Evolutionary conservation across 371 early-diverging fungal species (phyloP), one percentile per base, ranked within the genome.

Genomic region (Circinella umbellata): DNA sequence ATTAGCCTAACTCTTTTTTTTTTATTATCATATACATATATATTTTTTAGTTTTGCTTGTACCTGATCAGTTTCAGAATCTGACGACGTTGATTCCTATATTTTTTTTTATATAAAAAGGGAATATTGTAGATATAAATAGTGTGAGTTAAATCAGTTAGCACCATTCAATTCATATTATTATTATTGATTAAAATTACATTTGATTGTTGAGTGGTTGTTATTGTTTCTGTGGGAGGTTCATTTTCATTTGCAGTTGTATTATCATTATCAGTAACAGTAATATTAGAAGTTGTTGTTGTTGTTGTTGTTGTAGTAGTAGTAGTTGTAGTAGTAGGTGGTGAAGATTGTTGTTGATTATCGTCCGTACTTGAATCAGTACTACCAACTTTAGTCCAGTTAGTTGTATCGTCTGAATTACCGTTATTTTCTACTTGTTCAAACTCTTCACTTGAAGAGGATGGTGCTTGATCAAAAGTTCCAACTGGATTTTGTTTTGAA

Each of bases 401-500:
- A 7, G 27, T 34, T 5, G 34, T 57, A 14, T 57, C 57, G 57
- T 57, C 57, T 57, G 57, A 57, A 57, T 57, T 18, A 6, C 0
- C 34, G 10, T 6, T 34, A 13, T 57, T 57, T 34, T 57, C 57
- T 20, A 57, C 57, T 57, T 57, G 18, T 57, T 57, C 57, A 34
- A 17, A 57, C 7, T 57, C 57, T 57, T 57, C 57, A 57, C 57
- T 57, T 7, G 57, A 57, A 27, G 57, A 27, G n/a, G 57, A 57
- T 13, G 57, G n/a, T 20, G 57, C 18, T 18, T 27, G 57, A 57
- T 57, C 57, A 34, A 57, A 57, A 11, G 57, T 27, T 57, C 57
- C 57, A 34, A 57, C 57, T 34, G 57, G 57, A 57, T 57, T 57
- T 57, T 57, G 57, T 34, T 57, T 57, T 18, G 57, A 57, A 57